Evolutionary conservation across 768 basidiomycete genomes (phyloP).

Genomic region (Collybia sp.): DNA sequence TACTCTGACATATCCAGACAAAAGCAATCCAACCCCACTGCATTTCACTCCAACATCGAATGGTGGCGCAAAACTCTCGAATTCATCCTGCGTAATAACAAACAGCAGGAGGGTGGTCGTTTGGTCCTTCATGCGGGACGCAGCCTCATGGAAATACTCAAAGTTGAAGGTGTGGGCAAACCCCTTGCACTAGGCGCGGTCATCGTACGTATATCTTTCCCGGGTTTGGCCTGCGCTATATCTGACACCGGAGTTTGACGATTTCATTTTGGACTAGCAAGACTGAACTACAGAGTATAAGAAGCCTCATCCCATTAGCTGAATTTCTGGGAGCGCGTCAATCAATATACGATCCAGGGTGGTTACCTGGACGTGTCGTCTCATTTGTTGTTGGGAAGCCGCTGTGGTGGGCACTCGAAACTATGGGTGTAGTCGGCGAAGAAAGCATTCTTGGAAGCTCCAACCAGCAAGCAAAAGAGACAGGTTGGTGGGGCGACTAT

Average conservation of each 20-base stretch:
- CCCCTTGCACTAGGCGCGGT: slow-evolving; percentile 69
- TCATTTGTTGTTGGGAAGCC: slow-evolving; percentile 73
- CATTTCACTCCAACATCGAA: slow-evolving; percentile 73
- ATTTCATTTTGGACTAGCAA: slow-evolving; percentile 46
- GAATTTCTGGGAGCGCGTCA: slow-evolving; percentile 52
- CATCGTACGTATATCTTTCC: slow-evolving; percentile 49
- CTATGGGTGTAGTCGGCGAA: slow-evolving; percentile 68
- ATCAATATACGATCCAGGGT: slow-evolving; percentile 67
- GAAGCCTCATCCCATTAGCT: slow-evolving; percentile 40
- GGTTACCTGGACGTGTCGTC: slow-evolving; percentile 65
- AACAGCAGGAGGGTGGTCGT: slow-evolving; percentile 44
- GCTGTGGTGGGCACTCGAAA: slow-evolving; percentile 84
- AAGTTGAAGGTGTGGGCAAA: slow-evolving; percentile 67
- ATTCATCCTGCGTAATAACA: slow-evolving; percentile 50
- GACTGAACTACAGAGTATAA: slow-evolving; percentile 55
- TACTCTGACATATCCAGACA: slow-evolving; percentile 88
- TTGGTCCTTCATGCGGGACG: slow-evolving; percentile 57
- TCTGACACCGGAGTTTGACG: slow-evolving; percentile 3
- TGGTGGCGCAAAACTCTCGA: slow-evolving; percentile 84
- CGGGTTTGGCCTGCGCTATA: neutral
- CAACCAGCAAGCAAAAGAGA: slow-evolving; percentile 31
- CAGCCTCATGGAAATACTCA: slow-evolving; percentile 52
- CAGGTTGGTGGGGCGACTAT: slow-evolving; percentile 64
- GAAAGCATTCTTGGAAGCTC: slow-evolving; percentile 36
- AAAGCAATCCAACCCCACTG: slow-evolving; percentile 78